Evolutionary conservation across 1,139 yeast genomes (phyloP), one percentile per base, ranked within the genome.

Genomic region (Meyerozyma smithsonii): DNA sequence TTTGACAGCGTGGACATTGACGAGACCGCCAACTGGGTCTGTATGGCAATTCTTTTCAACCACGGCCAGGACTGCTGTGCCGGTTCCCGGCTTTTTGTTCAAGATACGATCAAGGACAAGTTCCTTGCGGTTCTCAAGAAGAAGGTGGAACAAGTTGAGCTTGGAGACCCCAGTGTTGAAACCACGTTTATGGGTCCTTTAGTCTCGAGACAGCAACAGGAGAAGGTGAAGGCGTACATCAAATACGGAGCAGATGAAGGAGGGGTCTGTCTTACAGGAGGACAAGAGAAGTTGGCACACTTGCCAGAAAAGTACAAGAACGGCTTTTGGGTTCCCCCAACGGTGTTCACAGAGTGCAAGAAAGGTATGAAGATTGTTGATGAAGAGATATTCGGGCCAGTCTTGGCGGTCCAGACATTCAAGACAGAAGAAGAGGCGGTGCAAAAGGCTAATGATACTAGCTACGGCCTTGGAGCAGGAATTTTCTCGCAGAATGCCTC

Each of bases 21-120:
- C 43, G 64, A 66, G 53, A 81, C 94, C 44, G 79, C 84, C 45
- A 69, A 74, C 51, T 72, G 79, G 69, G 73, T 80, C 47, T 64
- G 75, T 46, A 55, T 68, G 33, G 87, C 86, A 58, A 81, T 82
- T 56, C 79, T 77, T 77, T 84, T 74, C 75, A 86, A 86, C 72
- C 79, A 85, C 51, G 95, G 95, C 62, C 94, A 86, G 66, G 90
- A 84, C 43, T 86, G 95, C 68, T 81, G 86, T 59, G 95, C 95
- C 32, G 92, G 94, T 49, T 84, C 95, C 36, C 80, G 95, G 62
- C 66, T 85, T 41, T 82, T 79, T 59, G 79, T 85, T 46, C 95
- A 86, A 65, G 89, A 83, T 52, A 79, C 74, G 39, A 66, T 84
- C 54, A 84, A 86, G 64, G 92, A 85, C 54, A 69, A 77, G 55